Base-by-base conservation (phyloP, 1,139 yeast genomes). In the Groenewaldozyma auringiensis region DNA sequence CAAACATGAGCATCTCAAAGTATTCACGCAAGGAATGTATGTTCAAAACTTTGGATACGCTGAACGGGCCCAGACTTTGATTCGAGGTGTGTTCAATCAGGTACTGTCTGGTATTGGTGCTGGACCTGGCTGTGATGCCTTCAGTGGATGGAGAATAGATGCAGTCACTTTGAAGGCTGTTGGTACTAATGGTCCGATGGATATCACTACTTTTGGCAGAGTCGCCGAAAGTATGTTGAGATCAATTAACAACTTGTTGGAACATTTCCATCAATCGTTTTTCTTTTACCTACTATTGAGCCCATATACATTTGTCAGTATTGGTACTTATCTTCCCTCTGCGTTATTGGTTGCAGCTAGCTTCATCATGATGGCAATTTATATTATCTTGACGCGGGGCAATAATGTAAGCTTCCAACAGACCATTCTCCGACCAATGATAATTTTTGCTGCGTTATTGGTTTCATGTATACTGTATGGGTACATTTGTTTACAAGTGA, bases 71-170 rank as follows among this genome's bases (percentile, higher is more conserved):
- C 68, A 69, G 41, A 78, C 85, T 0, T 63, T 94, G 48, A 52
- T 78, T 16, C 68, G 72, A 37, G 94, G 96, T 0, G 76, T 92
- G 29, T 65, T 75, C 47, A 75, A 76, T 41, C 78, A 87, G 59
- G 78, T 89, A 1, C 61, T 81, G 9, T 76, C 95, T 0, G 97
- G 97, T 1, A 62, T 83, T 20, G 63, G 68, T 11, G 70, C 65
- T 20, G 74, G 72, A 14, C 68, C 71, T 13, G 95, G 96, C 2
- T 81, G 88, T 54, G 96, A 89, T 61, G 87, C 89, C 11, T 92
- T 92, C 62, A 83, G 94, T 43, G 97, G 97, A 2, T 92, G 96
- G 95, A 84, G 94, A 62, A 85, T 94, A 48, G 97, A 92, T 64
- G 83, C 97, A 0, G 66, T 92, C 32, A 86, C 97, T 1, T 63